These are phyloP conservation scores for Persicaria maculosa DNA, from an alignment of 148 eudicot species.

Conservation along the genomic window DNA sequence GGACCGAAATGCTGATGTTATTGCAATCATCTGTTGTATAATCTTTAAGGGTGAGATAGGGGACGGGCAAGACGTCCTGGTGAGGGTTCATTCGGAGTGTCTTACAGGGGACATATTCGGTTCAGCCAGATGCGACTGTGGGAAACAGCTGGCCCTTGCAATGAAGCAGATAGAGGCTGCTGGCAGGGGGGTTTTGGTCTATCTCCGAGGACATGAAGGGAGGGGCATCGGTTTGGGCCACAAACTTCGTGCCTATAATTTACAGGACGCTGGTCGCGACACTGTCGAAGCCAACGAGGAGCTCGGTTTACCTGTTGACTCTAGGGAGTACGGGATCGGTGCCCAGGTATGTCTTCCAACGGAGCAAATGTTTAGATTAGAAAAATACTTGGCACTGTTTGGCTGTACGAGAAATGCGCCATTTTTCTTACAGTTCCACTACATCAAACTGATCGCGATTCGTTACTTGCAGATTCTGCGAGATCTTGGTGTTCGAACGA, in stretches of 20 bases:
- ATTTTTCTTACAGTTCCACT: neutral
- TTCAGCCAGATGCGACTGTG: slow-evolving; percentile 71
- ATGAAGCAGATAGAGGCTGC: slow-evolving; percentile 66
- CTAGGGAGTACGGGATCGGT: slow-evolving; percentile 67
- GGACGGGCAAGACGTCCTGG: slow-evolving; percentile 12
- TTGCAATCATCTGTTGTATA: neutral
- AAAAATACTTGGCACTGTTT: neutral
- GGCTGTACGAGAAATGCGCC: neutral
- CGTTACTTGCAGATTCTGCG: slow-evolving; percentile 15
- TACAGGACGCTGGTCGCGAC: slow-evolving; percentile 67
- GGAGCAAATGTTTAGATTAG: neutral
- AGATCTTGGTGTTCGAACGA: slow-evolving; percentile 14
- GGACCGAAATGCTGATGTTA: neutral
- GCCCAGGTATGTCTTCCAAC: slow-evolving; percentile 43
- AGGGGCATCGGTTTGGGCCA: slow-evolving; percentile 72
- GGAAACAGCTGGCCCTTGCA: slow-evolving; percentile 52
- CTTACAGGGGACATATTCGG: slow-evolving; percentile 67
- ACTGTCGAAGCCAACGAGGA: slow-evolving; percentile 73
- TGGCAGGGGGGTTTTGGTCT: slow-evolving; percentile 56
- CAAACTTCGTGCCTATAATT: slow-evolving; percentile 62
- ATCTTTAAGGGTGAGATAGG: slow-evolving; percentile 10
- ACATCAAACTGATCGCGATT: neutral
- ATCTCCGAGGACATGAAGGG: slow-evolving; percentile 75
- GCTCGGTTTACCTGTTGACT: slow-evolving; percentile 66
- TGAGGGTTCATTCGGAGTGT: slow-evolving; percentile 52